Conservation (phyloP, 208 protist species). For the Strigomonas oncopelti region DNA sequence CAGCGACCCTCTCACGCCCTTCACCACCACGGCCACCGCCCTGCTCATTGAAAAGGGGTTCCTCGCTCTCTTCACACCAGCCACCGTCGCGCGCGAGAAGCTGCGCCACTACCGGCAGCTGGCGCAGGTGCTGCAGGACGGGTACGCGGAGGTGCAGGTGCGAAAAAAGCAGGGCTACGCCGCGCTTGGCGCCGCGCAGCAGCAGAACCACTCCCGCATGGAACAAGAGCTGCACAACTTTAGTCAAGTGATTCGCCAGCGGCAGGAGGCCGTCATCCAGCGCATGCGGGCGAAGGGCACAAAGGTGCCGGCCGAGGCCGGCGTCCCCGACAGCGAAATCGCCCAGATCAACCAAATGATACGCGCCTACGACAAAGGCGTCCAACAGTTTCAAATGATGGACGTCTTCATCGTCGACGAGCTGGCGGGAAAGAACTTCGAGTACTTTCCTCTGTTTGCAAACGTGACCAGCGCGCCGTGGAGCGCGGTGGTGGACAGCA, state of each 20-base stretch:
- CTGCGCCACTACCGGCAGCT: conserved; percentile 22
- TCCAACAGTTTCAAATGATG: conserved; percentile 30
- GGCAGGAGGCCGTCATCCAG: conserved; percentile 22
- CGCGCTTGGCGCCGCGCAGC: conserved; percentile 36
- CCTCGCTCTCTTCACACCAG: conserved; percentile 39
- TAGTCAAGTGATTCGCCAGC: conserved; percentile 16
- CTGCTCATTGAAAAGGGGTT: conserved; percentile 60
- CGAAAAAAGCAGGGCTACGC: conserved; percentile 58
- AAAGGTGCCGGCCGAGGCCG: conserved; percentile 33
- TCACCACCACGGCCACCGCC: conserved; percentile 33
- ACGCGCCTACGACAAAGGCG: conserved; percentile 6
- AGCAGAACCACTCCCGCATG: conserved; percentile 24
- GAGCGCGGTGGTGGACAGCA: conserved; percentile 10
- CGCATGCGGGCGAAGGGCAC: conserved; percentile 25
- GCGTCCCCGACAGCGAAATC: conserved; percentile 39
- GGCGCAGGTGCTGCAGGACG: conserved; percentile 25
- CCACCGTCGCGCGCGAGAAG: conserved; percentile 30
- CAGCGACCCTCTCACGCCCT: conserved; percentile 27
- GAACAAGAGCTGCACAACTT: conserved; percentile 23
- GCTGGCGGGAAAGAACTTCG: conserved; percentile 63
- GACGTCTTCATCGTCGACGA: conserved; percentile 31
- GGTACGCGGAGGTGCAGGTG: conserved; percentile 30
- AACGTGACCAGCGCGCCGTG: conserved; percentile 10
- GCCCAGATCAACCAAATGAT: conserved; percentile 23
- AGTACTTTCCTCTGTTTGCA: conserved; percentile 57